Base-by-base conservation (phyloP, 768 basidiomycete genomes). In the Russula sp. region DNA sequence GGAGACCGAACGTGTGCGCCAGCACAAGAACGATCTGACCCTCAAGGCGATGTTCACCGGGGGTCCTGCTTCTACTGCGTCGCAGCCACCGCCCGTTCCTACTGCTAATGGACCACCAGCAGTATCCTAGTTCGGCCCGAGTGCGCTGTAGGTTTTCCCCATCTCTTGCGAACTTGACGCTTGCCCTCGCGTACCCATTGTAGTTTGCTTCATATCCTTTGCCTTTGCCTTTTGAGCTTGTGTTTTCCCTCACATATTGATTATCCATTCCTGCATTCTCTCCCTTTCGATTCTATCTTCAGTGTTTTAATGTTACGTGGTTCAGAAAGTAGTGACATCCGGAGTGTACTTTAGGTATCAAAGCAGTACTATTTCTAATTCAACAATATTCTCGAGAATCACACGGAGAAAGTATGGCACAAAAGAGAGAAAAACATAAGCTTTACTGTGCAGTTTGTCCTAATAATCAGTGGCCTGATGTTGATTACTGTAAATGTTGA, bases 21-120 rank as follows among this genome's bases (percentile, higher is more conserved):
- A 93, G 78, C 84, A 83, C 71, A 79, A 85, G 73, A 92, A 90
- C 70, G 93, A 94, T 56, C 73, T 84, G 75, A 86, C 91, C 22
- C 75, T 98, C 66, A 93, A 88, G 76, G 89, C 90, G 35, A 96
- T 98, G 91, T 94, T 94, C 70, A 80, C 71, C 38, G 77, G 75
- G 3, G 58, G 36, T 68, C 63, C 39, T 65, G 5, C 46, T 22
- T 20, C 59, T 18, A 5, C 58, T 20, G 34, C 16, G 16, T 7
- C 29, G 34, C n/a, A 42, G 43, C 18, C 25, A 14, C 11, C 25
- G 11, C 25, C 5, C 10, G 39, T 18, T 49, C 22, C 34, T 18
- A 1, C n/a, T 38, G 13, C 22, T 38, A 18, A 6, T 22, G 32
- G 25, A 10, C 25, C 29, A 25, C 13, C 38, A 22, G 16, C 42